Percentiles rank a stretch among this genome's conserved stretches.
These are phyloP conservation scores for Pseudisothecium myosuroides DNA, from an alignment of 225 moss, liverwort and hornwort genomes.

Conservation along the genomic window DNA sequence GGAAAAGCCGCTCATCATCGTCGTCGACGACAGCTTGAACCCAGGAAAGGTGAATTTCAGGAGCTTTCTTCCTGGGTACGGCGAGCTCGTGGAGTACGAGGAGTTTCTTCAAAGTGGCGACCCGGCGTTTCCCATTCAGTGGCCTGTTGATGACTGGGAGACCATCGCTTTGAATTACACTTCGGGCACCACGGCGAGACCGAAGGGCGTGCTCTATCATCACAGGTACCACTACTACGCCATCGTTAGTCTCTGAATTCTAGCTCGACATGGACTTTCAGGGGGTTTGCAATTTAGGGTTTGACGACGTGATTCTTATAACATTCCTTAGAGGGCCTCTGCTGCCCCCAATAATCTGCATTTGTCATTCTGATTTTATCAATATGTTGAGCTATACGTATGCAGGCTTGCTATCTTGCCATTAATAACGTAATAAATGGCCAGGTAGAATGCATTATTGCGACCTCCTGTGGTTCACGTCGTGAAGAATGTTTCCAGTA, in stretches of 20 bases:
- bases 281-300: neutral
- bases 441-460: neutral
- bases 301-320: neutral
- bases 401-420: neutral
- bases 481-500: neutral
- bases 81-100: constrained; percentile 58
- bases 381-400: neutral
- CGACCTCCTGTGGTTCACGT: neutral
- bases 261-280: neutral
- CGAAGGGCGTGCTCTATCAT: constrained; percentile 76
- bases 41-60: constrained; percentile 13
- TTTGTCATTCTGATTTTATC: neutral
- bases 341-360: neutral
- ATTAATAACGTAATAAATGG: neutral
- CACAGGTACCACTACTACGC: constrained; percentile 25
- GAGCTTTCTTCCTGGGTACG: constrained; percentile 17
- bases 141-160: constrained; percentile 80
- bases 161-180: constrained; percentile 76
- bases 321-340: neutral
- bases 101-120: constrained; percentile 45
- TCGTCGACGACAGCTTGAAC: constrained; percentile 43
- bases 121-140: constrained; percentile 31
- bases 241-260: neutral
- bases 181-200: constrained; percentile 67
- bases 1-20: constrained; percentile 22